Base-by-base conservation (phyloP, 1,284 basidiomycete genomes). In the Microstroma glucosiphilum region DNA sequence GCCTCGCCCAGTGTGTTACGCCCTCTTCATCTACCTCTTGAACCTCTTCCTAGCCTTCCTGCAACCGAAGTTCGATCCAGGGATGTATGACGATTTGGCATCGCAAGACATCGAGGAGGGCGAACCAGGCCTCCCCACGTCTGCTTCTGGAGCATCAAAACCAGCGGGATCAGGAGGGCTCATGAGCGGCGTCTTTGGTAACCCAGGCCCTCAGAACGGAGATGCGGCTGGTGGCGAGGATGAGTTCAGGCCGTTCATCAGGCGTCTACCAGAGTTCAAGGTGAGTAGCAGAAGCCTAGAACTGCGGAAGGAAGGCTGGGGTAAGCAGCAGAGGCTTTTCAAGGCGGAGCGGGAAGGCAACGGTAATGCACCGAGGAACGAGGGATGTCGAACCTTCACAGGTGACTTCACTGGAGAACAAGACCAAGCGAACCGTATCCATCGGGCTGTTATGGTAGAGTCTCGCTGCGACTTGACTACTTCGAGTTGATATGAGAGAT, bases 41-140 rank as follows among this genome's bases (percentile, higher is more conserved):
- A 80, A 82, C 80, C 81, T 93, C 59, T 85, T 92, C 46, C 83
- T 92, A 66, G 90, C 89, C 7, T 92, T 93, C 82, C 83, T 93
- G 6, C 89, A 91, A 82, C 91, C 92, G 46, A 90, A 88, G 79
- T 98, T 98, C 80, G 96, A 99, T 81, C 94, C 96, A 0, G 92
- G 91, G 1, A 83, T 96, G 43, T 89, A 94, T 70, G 89, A 89
- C 53, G 96, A 99, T 80, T 83, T 96, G 2, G 85, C 91, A 60
- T 93, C 91, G 6, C 90, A 94, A 76, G 92, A 97, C 75, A 89
- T 96, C 19, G 94, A 97, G 77, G 93, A 92, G 75, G 94, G 93
- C 23, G 90, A 88, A n/a, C 75, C 83, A 0, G 80, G 80, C 0
- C 63, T 81, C 60, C 81, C 72, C 54, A 80, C 77, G 2, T 70